Base-by-base conservation (phyloP, 495 filamentous ascomycete species). In the Sphaerosporella brunnea region DNA sequence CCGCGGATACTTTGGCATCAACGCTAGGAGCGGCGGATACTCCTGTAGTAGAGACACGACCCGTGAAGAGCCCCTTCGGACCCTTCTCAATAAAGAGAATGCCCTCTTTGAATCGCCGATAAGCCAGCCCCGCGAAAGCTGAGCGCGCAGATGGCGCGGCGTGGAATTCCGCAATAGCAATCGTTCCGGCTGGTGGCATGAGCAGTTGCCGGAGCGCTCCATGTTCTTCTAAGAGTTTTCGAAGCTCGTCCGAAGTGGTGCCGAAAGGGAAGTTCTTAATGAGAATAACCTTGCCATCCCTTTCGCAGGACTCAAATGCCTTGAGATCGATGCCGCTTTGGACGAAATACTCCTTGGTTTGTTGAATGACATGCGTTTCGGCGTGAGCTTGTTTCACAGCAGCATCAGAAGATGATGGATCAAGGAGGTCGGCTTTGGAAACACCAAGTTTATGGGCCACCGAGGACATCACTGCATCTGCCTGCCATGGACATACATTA, bases 301-400 rank as follows among this genome's bases (percentile, higher is more conserved):
- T 75, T 53, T 84, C 73, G 36, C 74, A 72, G 28, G 71, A 75
- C 61, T 86, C 86, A 66, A 99, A 96, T 7, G 87, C 78, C 47
- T 93, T 74, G 18, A 99, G 69, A 61, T 95, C 83, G 4, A 96
- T 82, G 18, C 90, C 90, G 45, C 94, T 79, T 4, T 77, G 68
- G 20, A 71, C 67, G 56, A 99, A 93, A 64, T 87, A 99, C 10
- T 75, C 66, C 60, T 93, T 96, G 0, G 88, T 93, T 61, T 96
- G 92, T 67, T 93, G 83, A 51, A 99, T 95, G 42, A 93, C 72
- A 52, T 87, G 81, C 18, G 92, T 95, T 66, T 99, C 90, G 30
- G 92, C 90, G 62, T 93, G 82, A 32, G 90, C 90, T 67, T 96
- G 90, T 65, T 88, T 93, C 32, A 96, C 82, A 30, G 84, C 88